These are phyloP conservation scores for Stachybotrys chlorohalonatus DNA, from an alignment of 2,329 filamentous ascomycete genomes.

Conservation along the genomic window DNA sequence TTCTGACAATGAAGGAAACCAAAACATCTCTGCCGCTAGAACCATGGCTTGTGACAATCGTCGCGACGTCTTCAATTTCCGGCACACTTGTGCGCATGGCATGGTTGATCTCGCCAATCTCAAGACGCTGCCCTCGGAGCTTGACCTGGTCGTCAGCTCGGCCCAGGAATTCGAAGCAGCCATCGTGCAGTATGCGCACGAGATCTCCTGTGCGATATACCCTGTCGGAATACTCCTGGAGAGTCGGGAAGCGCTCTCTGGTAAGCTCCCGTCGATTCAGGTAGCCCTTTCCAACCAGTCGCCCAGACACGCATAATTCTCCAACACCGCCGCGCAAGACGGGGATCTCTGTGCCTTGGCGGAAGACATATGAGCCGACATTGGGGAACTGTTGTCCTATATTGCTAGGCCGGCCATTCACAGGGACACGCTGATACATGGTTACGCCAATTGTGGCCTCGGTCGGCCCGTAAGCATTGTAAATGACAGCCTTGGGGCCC, in stretches of 20 bases:
- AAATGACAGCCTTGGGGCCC: conserved; percentile 72
- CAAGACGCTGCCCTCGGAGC: conserved; percentile 77
- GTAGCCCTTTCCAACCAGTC: conserved; percentile 83
- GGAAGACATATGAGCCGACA: conserved; percentile 73
- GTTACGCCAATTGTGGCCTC: conserved; percentile 91
- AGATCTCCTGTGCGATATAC: conserved; percentile 87
- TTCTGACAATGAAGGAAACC: conserved; percentile 58
- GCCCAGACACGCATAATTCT: conserved; percentile 81
- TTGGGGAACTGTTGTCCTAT: conserved; percentile 84
- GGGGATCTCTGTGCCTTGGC: conserved; percentile 57
- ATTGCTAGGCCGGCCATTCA: conserved; percentile 73
- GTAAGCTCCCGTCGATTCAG: conserved; percentile 74
- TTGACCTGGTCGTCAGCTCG: conserved; percentile 90
- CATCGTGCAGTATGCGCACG: conserved; percentile 70
- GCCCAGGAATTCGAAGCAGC: conserved; percentile 79
- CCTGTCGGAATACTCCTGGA: conserved; percentile 46
- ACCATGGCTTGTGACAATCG: conserved; percentile 61
- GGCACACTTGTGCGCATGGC: conserved; percentile 56
- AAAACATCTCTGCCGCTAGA: conserved; percentile 73
- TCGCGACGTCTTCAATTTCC: conserved; percentile 60
- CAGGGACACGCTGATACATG: conserved; percentile 74
- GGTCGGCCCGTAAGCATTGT: conserved; percentile 88
- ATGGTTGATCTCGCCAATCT: conserved; percentile 86
- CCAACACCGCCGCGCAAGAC: conserved; percentile 73
- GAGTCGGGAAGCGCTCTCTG: conserved; percentile 60